Evolutionary conservation across 164 flowering plant species (phyloP).

Genomic region (Vitis rupestris): DNA sequence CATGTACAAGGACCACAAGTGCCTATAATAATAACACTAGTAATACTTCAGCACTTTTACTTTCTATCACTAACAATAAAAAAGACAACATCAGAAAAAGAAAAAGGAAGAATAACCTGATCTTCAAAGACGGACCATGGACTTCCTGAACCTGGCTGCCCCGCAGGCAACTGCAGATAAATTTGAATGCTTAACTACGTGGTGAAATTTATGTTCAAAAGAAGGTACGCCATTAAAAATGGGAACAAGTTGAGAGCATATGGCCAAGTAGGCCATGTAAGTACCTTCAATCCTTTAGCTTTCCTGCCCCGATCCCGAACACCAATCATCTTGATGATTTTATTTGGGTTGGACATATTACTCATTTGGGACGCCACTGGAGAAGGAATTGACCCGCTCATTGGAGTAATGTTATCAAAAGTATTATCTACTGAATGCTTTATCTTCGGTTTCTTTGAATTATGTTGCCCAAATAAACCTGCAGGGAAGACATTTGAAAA

Average conservation of each 20-base stretch:
- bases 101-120: constrained; percentile 45
- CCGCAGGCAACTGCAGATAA: constrained; percentile 57
- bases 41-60: background rate
- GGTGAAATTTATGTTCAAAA: background rate
- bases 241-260: background rate
- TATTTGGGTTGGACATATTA: constrained; percentile 84
- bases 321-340: constrained; percentile 61
- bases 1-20: constrained; percentile 97
- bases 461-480: constrained; percentile 69
- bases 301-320: constrained; percentile 80
- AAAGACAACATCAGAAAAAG: constrained; percentile 1
- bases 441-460: constrained; percentile 73
- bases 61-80: background rate
- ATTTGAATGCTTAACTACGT: constrained; percentile 6
- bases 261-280: background rate
- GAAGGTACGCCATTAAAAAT: background rate
- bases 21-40: constrained; percentile 47
- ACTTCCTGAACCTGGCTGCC: constrained; percentile 63
- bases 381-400: constrained; percentile 71
- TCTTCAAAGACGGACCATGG: constrained; percentile 89
- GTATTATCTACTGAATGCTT: constrained; percentile 63
- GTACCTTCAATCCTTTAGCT: constrained; percentile 73
- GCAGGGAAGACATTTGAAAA: constrained; percentile 13
- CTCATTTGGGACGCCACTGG: constrained; percentile 96
- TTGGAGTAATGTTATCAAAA: constrained; percentile 51